phyloP scores from a whole-genome alignment of 192 early-diverging fungal genomes.

The Umbelopsis isabellina region DNA sequence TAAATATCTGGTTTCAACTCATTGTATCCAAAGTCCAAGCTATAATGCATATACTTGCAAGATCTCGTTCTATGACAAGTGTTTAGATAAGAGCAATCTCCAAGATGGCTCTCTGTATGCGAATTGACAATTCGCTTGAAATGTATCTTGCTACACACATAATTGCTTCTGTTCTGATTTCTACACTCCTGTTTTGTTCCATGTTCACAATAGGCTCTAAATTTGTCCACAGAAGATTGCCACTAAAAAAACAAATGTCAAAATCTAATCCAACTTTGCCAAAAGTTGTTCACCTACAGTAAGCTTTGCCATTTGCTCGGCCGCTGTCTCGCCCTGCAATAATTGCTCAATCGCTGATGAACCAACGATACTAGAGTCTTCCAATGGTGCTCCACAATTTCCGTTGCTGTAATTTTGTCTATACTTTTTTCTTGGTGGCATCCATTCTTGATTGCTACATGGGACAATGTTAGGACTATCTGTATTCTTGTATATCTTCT shows the following conservation, averaged over 20 bases:
- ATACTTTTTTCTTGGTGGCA: slow-evolving; percentile 11
- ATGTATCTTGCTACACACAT: slow-evolving; percentile 41
- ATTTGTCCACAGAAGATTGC: neutral
- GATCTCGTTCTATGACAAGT: slow-evolving; percentile 65
- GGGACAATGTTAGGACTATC: neutral
- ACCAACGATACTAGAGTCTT: neutral
- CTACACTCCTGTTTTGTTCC: slow-evolving; percentile 17
- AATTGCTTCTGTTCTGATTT: neutral
- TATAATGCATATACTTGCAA: slow-evolving; percentile 68
- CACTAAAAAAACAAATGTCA: neutral
- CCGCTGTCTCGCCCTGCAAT: neutral
- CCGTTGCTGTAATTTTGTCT: neutral
- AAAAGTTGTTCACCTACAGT: neutral
- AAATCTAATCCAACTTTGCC: neutral
- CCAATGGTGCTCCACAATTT: neutral
- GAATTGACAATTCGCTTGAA: slow-evolving; percentile 52
- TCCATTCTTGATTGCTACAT: neutral
- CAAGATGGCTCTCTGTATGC: slow-evolving; percentile 54
- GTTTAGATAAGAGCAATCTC: slow-evolving; percentile 70
- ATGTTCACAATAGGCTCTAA: neutral
- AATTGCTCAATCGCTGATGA: neutral
- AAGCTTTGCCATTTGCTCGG: neutral
- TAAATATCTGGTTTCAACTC: slow-evolving; percentile 4
- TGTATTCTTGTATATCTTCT: too few relatives aligned
- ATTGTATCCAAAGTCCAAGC: slow-evolving; percentile 46